Evolutionary conservation across 805 yeast genomes (phyloP), one percentile per base, ranked within the genome.

Genomic region (Kodamaea sagamina): DNA sequence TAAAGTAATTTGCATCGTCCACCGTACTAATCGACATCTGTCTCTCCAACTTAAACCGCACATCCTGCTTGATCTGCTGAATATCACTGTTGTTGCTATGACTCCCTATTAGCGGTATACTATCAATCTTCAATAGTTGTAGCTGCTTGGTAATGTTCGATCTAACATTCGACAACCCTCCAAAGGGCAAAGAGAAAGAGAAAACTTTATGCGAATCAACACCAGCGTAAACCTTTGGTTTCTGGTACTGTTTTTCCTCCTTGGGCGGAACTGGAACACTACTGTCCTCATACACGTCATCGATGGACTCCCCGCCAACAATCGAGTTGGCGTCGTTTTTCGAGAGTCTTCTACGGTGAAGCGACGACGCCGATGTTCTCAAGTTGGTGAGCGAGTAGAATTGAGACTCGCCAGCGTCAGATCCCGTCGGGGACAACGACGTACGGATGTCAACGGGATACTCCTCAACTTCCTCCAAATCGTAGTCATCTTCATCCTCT

Each of bases 1-100:
- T 71, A 59, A 77, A 87, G 24, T 78, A 65, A 9, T 67, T 60
- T 1, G 81, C 81, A 51, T 88, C 95, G 43, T 84, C 87, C 4
- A 76, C 28, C 0, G 89, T 82, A 32, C 76, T 66, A 21, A 82
- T 72, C 0, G 84, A 72, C 46, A 78, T 79, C 44, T 79, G 84
- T 27, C 84, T 68, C 37, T 69, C 65, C 26, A 79, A 53, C 50
- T 70, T 74, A 26, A 68, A 52, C 21, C 69, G 53, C 29, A 77
- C 61, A 16, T 63, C 68, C 26, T 66, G 59, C 41, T 52, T 50
- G 32, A 48, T 25, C 17, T 54, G 57, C 5, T 48, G 50, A 21
- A 36, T n/a, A 8, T 53, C 45, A 22, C 44, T 46, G 37, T 42
- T 48, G 36, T 44, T 48, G n/a, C 29, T 22, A 16, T 29, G 19